These are phyloP conservation scores for Tuber microsphaerosporum DNA, from an alignment of 495 filamentous ascomycete species.

Conservation along the genomic window DNA sequence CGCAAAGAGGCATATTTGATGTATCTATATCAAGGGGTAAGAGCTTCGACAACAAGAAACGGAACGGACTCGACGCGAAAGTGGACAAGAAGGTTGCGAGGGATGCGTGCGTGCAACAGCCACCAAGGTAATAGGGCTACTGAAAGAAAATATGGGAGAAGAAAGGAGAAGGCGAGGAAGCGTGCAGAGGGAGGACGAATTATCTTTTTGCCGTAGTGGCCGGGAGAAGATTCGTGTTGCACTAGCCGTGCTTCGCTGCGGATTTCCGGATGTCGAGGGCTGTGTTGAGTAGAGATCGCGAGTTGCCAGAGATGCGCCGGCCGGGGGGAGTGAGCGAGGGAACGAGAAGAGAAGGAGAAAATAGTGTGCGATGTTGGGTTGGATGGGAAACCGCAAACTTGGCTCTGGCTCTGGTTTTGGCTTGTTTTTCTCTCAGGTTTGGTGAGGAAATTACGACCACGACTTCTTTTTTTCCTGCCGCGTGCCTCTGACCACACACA, in stretches of 20 bases:
- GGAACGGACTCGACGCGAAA: constrained; percentile 12
- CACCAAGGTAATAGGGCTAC: constrained; percentile 12
- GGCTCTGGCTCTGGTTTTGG: background rate
- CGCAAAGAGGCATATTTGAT: constrained; percentile 40
- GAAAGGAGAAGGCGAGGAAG: constrained; percentile 8
- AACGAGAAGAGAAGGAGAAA: background rate
- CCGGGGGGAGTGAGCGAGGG: background rate
- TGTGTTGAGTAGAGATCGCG: background rate
- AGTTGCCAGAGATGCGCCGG: background rate
- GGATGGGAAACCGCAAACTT: background rate
- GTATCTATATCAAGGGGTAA: background rate
- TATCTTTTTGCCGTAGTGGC: constrained; percentile 1
- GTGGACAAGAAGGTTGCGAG: constrained; percentile 6
- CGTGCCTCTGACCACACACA: background rate
- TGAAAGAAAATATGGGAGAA: constrained; percentile 14
- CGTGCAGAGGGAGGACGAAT: background rate
- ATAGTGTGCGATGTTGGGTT: background rate
- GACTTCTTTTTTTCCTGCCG: background rate
- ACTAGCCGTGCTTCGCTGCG: background rate
- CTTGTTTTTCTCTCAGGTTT: background rate
- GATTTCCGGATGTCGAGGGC: background rate
- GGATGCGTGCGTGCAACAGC: constrained; percentile 7
- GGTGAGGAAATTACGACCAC: background rate
- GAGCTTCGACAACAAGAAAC: constrained; percentile 3
- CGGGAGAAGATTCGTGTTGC: background rate